phyloP scores from a whole-genome alignment of 345 rosid genomes.

The Psidium friedrichsthalianum region DNA sequence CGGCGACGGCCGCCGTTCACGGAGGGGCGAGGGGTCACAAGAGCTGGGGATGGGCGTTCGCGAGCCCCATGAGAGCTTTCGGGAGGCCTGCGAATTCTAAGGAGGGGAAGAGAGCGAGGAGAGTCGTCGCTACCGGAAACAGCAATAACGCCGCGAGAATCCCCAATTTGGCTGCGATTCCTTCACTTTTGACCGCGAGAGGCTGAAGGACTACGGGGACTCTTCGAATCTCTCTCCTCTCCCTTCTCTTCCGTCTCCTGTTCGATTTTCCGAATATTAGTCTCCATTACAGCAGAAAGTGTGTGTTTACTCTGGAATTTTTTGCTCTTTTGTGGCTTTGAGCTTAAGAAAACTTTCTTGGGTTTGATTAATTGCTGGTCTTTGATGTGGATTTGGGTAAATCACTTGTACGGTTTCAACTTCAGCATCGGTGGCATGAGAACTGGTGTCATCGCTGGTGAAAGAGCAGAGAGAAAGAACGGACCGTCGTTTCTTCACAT shows the following conservation, averaged over 20 bases:
- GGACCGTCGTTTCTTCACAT: not conserved
- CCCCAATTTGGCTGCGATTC: constrained; percentile 53
- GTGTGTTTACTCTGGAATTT: not conserved
- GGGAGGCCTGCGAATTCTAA: constrained; percentile 24
- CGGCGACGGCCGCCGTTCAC: not conserved
- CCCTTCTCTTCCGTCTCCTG: not conserved
- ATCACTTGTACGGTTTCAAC: not conserved
- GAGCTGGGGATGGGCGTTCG: constrained; percentile 91
- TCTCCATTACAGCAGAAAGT: not conserved
- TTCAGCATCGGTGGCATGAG: not conserved
- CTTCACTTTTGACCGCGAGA: constrained; percentile 64
- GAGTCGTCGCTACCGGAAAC: constrained; percentile 7
- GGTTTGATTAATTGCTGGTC: not conserved
- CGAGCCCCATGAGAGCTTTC: constrained; percentile 95
- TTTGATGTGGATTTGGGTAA: not conserved
- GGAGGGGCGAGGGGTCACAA: constrained; percentile 25
- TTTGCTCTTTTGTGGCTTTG: not conserved
- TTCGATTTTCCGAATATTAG: not conserved
- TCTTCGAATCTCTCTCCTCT: not conserved
- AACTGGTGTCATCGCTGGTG: no score
- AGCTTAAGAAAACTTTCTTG: not conserved
- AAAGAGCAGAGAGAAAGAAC: not conserved
- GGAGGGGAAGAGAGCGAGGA: constrained; percentile 32
- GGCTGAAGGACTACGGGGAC: constrained; percentile 4
- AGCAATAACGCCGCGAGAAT: constrained; percentile 16